Evolutionary conservation across 805 yeast species (phyloP).

Genomic region (Pichia membranifaciens): DNA sequence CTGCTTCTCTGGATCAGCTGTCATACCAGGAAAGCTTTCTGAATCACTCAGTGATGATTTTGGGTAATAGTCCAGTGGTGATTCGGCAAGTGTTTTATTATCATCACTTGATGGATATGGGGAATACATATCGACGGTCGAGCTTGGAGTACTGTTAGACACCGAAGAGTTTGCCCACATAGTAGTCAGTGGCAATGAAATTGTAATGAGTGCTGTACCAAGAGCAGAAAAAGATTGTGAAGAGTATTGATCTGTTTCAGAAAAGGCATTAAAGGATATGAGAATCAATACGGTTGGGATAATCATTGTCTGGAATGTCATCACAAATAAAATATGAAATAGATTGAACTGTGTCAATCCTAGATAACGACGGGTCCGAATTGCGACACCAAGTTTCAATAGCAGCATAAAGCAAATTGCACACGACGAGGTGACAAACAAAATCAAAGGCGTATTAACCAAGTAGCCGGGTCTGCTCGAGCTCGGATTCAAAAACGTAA

Average conservation of each 20-base stretch:
- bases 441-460: slow-evolving; percentile 49
- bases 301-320: slow-evolving; percentile 76
- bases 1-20: neutral
- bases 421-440: slow-evolving; percentile 65
- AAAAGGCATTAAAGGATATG: slow-evolving; percentile 34
- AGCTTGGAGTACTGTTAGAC: slow-evolving; percentile 38
- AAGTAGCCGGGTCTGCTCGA: slow-evolving; percentile 32
- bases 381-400: slow-evolving; percentile 61
- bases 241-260: slow-evolving; percentile 17
- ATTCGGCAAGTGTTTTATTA: slow-evolving; percentile 6
- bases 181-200: slow-evolving; percentile 76
- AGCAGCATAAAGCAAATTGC: slow-evolving; percentile 56
- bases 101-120: slow-evolving; percentile 13
- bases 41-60: slow-evolving; percentile 4
- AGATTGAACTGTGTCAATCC: slow-evolving; percentile 83
- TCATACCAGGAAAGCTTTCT: neutral
- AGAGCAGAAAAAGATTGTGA: slow-evolving; percentile 42
- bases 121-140: slow-evolving; percentile 27
- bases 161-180: slow-evolving; percentile 82
- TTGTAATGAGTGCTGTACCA: slow-evolving; percentile 55
- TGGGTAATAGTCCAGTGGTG: slow-evolving; percentile 9
- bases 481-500: slow-evolving; percentile 20
- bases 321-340: slow-evolving; percentile 72
- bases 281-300: slow-evolving; percentile 69
- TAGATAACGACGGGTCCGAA: slow-evolving; percentile 62